Percentiles rank a stretch among this genome's conserved stretches.
phyloP scores from a whole-genome alignment of 2,329 filamentous ascomycete genomes.

The Zymoseptoria crescenta region DNA sequence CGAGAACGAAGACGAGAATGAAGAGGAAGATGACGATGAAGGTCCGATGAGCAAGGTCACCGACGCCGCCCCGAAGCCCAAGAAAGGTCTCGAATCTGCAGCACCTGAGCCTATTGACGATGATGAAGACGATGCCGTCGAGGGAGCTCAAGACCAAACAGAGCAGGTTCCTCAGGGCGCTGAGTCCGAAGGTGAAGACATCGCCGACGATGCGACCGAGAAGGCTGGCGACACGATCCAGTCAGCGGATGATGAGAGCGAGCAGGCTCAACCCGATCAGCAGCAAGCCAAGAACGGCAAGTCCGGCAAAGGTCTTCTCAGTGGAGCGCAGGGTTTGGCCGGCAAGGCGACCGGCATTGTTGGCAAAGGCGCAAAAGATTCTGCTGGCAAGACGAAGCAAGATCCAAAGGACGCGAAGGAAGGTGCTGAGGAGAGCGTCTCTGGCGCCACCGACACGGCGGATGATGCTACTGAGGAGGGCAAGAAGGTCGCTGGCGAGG shows the following conservation, averaged over 20 bases:
- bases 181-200: constrained; percentile 27
- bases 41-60: constrained; percentile 40
- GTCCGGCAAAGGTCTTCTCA: constrained; percentile 33
- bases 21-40: constrained; percentile 30
- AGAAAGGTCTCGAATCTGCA: constrained; percentile 38
- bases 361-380: constrained; percentile 36
- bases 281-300: constrained; percentile 7
- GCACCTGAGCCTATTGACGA: constrained; percentile 41
- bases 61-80: constrained; percentile 37
- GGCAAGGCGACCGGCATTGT: constrained; percentile 41
- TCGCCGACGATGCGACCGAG: constrained; percentile 36
- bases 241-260: constrained; percentile 25
- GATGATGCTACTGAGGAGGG: constrained; percentile 27
- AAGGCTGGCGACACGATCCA: constrained; percentile 33
- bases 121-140: constrained; percentile 28
- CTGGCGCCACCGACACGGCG: constrained; percentile 24
- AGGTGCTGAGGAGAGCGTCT: constrained; percentile 29
- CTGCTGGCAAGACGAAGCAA: constrained; percentile 20
- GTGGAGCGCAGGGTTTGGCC: constrained; percentile 40
- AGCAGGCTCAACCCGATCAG: constrained; percentile 25
- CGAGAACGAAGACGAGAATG: constrained; percentile 32
- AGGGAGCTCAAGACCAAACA: constrained; percentile 34
- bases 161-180: constrained; percentile 38
- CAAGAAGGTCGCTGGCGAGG: constrained; percentile 27
- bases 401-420: constrained; percentile 26